Evolutionary conservation across 192 early-diverging fungal species (phyloP), one percentile per base, ranked within the genome.

Genomic region (Entomortierella chlamydospora): DNA sequence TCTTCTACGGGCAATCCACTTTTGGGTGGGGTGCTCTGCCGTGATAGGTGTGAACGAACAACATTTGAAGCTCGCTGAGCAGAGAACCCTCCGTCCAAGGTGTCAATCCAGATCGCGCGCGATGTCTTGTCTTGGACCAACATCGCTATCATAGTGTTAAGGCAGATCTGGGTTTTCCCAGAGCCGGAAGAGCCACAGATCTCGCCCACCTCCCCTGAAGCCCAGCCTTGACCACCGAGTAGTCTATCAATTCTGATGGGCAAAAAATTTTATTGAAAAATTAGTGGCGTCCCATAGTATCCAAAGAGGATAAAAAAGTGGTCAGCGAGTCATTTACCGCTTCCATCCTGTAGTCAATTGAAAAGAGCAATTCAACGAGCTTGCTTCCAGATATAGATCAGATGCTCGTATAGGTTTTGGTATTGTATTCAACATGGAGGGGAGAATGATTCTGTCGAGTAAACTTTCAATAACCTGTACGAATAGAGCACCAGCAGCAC

Each of bases 381-480:
- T 50, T n/a, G 29, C 25, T 20, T 49, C 25, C 20, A 33, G 18
- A 8, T 11, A 45, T 29, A 79, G 25, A 4, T 79, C 68, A 8
- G 57, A 54, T 28, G 76, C 76, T 26, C 34, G 28, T 2, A 53
- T 25, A 4, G 76, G 62, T 37, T 17, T 22, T 30, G 76, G 63
- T 10, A 63, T 54, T 13, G 28, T 23, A 20, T 42, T 12, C 22
- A 65, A 30, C 63, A 70, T 70, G 22, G 31, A 8, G 3, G 76
- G 76, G 6, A 79, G 30, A 15, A 79, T 50, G 33, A 79, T 20
- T 29, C 68, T 49, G 45, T 79, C 57, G 0, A 79, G 57, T 13
- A 79, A 60, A 53, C 68, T 60, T 20, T 79, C 76, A n/a, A 65
- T 79, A 22, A 51, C 58, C 76, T 79, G n/a, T n/a, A n/a, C n/a